A percentile compares a stretch with the other conserved stretches of the same genome.
Evolutionary conservation across 2,329 filamentous ascomycete species (phyloP).

Genomic region (Aspergillus flavus): DNA sequence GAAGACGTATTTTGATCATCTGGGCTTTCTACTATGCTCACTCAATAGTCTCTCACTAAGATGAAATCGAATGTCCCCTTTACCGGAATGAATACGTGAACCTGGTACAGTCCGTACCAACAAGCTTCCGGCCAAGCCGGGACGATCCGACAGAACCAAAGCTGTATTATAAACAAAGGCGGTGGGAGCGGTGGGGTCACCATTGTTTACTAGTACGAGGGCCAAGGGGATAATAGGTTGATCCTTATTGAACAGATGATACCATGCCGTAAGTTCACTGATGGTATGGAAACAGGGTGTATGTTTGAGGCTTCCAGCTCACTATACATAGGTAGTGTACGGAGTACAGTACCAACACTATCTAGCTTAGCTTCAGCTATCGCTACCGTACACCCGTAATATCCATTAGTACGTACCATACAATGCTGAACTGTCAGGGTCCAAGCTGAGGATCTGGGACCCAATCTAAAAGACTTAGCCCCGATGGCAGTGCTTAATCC

Average conservation of each 20-base stretch:
- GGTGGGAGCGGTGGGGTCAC: background rate
- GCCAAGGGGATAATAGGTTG: background rate
- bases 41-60: no score
- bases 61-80: background rate
- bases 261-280: background rate
- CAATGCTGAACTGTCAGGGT: background rate
- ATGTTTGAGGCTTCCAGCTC: no score
- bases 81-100: background rate
- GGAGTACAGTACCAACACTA: background rate
- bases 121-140: conserved; percentile 28
- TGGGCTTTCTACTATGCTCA: no score
- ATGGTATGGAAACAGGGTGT: background rate
- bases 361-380: background rate
- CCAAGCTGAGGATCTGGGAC: background rate
- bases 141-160: conserved; percentile 18
- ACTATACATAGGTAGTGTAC: background rate
- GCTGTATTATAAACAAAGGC: background rate
- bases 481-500: background rate
- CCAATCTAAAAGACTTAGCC: background rate
- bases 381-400: background rate
- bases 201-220: background rate
- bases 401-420: background rate
- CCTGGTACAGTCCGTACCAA: background rate
- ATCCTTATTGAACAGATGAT: background rate
- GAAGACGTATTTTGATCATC: background rate